These are phyloP conservation scores for Papiliotrema laurentii DNA, from an alignment of 1,284 basidiomycete genomes.

Conservation along the genomic window DNA sequence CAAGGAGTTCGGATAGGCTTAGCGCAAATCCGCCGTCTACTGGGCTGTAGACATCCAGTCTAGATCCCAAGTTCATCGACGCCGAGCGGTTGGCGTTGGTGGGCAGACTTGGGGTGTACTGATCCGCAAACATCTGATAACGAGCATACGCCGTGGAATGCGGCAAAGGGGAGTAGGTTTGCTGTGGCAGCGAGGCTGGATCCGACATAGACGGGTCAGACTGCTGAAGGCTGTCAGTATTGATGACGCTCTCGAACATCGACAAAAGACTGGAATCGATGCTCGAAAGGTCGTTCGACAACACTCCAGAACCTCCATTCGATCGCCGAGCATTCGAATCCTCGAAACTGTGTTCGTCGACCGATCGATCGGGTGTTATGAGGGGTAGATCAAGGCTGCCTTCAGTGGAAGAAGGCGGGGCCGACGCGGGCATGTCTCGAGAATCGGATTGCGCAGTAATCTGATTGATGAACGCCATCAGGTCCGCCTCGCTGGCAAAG, in stretches of 20 bases:
- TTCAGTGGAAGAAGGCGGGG: background rate
- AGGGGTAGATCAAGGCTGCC: background rate
- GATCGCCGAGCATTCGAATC: too few relatives aligned
- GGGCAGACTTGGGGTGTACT: too few relatives aligned
- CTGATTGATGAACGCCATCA: constrained; percentile 23
- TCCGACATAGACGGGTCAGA: too few relatives aligned
- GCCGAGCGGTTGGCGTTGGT: background rate
- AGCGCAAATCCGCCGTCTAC: background rate
- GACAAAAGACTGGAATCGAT: too few relatives aligned
- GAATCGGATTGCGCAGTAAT: constrained; percentile 1
- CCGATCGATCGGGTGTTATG: background rate
- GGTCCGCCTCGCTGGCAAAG: constrained; percentile 12
- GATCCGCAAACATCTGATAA: too few relatives aligned
- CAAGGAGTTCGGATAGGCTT: background rate
- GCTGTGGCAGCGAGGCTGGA: too few relatives aligned
- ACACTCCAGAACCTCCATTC: too few relatives aligned
- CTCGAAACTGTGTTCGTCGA: background rate
- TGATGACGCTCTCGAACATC: too few relatives aligned
- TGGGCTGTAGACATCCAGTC: background rate
- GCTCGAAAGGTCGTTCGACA: too few relatives aligned
- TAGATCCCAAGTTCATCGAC: background rate
- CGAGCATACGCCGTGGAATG: too few relatives aligned
- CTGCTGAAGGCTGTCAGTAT: too few relatives aligned
- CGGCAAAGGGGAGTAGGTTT: too few relatives aligned
- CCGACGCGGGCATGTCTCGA: background rate